Percentiles rank a stretch among this genome's conserved stretches.
phyloP scores from a whole-genome alignment of 345 rosid species.

The Draba incana region DNA sequence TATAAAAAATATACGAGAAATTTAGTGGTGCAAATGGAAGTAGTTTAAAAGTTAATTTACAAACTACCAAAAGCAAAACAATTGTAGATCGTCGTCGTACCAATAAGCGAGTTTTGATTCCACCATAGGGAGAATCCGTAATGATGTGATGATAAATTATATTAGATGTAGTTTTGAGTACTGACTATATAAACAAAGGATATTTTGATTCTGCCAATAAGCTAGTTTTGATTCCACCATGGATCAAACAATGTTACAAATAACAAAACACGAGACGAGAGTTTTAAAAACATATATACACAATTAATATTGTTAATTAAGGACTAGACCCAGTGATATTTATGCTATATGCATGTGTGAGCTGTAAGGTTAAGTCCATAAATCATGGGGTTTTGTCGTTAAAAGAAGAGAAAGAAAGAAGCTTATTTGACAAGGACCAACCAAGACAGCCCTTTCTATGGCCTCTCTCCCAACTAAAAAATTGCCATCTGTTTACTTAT shows the following conservation, averaged over 20 bases:
- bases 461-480: constrained; percentile 31
- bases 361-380: constrained; percentile 43
- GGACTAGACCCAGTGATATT: constrained; percentile 20
- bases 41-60: too few species aligned
- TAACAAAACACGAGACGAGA: neutral
- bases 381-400: constrained; percentile 40
- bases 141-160: neutral
- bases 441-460: constrained; percentile 41
- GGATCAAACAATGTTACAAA: neutral
- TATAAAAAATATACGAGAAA: too few species aligned
- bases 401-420: constrained; percentile 42
- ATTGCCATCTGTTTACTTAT: constrained; percentile 36
- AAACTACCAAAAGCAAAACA: too few species aligned
- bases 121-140: neutral
- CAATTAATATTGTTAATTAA: neutral
- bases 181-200: neutral
- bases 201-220: constrained; percentile 3
- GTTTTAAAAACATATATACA: neutral
- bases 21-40: too few species aligned
- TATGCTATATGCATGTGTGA: constrained; percentile 37
- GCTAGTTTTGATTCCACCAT: constrained; percentile 10
- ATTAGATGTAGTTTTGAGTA: neutral
- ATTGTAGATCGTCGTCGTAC: too few species aligned
- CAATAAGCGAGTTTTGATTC: too few species aligned
- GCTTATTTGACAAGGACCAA: constrained; percentile 37